These are phyloP conservation scores for Agarophyton chilense DNA, from an alignment of 23 red algal species.

Conservation along the genomic window DNA sequence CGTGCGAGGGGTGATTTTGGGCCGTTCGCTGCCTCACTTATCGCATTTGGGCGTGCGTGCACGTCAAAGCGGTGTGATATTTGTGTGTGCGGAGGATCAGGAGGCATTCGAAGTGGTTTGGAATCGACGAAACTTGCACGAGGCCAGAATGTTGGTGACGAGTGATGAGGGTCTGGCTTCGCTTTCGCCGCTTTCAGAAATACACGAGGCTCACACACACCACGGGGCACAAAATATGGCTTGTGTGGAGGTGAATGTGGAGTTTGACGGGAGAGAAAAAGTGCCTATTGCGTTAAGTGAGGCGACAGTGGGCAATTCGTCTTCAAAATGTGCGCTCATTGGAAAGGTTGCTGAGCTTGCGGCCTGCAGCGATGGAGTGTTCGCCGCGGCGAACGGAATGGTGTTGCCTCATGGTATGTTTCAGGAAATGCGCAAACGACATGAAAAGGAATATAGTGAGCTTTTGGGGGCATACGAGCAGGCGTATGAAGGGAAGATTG, in stretches of 20 bases:
- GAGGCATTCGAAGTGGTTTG: constrained; percentile 57
- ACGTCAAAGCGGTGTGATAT: constrained; percentile 77
- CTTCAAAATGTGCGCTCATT: constrained; percentile 53
- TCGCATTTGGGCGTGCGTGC: constrained; percentile 80
- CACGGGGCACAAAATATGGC: background rate
- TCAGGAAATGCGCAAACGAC: constrained; percentile 18
- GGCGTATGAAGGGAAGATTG: constrained; percentile 21
- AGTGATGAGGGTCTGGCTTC: constrained; percentile 20
- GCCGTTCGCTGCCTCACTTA: constrained; percentile 70
- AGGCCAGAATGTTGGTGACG: constrained; percentile 25
- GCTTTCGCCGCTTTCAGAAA: background rate
- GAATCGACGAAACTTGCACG: constrained; percentile 3
- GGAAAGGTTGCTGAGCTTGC: constrained; percentile 43
- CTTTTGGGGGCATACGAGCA: constrained; percentile 6
- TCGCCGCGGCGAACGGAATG: constrained; percentile 30
- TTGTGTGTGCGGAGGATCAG: constrained; percentile 77
- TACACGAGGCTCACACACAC: background rate
- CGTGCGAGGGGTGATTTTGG: constrained; percentile 67
- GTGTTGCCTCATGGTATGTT: constrained; percentile 73
- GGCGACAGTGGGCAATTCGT: constrained; percentile 22
- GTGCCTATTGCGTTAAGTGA: constrained; percentile 16
- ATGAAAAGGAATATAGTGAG: constrained; percentile 30
- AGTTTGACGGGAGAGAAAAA: constrained; percentile 22
- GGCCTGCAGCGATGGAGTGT: constrained; percentile 16
- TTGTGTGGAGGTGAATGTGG: constrained; percentile 13